These are phyloP conservation scores for Madurella mycetomatis DNA, from an alignment of 2,329 filamentous ascomycete genomes.

Conservation along the genomic window DNA sequence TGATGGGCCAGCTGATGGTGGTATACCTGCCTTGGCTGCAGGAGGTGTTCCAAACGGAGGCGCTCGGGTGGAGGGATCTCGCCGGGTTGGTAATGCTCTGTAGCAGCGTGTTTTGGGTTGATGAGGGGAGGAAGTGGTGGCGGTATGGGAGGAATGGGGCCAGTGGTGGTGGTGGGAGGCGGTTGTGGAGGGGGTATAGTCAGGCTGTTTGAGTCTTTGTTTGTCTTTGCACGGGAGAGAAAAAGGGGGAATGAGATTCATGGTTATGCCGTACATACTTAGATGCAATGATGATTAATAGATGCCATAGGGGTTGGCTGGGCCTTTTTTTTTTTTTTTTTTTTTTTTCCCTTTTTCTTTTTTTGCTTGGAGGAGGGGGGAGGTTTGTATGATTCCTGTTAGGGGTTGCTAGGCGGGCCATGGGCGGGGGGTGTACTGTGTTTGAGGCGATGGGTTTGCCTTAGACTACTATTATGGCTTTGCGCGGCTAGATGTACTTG, in stretches of 20 bases:
- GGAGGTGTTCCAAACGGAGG: slow-evolving; percentile 92
- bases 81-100: slow-evolving; percentile 68
- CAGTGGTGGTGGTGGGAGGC: neutral
- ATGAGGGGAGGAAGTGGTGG: slow-evolving; percentile 82
- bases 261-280: slow-evolving; percentile 6
- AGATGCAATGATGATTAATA: slow-evolving; percentile 2
- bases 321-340: no score
- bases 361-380: neutral
- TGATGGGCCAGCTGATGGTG: slow-evolving; percentile 82
- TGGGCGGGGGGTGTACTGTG: no score
- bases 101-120: slow-evolving; percentile 91
- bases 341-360: no score
- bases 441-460: no score
- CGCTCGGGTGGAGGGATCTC: slow-evolving; percentile 69
- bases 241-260: neutral
- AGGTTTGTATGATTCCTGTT: neutral
- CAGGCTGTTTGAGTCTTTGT: slow-evolving; percentile 11
- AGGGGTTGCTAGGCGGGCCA: no score
- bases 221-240: neutral
- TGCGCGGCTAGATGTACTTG: no score
- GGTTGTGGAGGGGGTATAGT: slow-evolving; percentile 6
- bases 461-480: no score
- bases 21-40: slow-evolving; percentile 95
- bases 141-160: slow-evolving; percentile 45
- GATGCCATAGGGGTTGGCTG: neutral